phyloP scores from a whole-genome alignment of 352 stramenopile genomes.

The Pythium sp. region DNA sequence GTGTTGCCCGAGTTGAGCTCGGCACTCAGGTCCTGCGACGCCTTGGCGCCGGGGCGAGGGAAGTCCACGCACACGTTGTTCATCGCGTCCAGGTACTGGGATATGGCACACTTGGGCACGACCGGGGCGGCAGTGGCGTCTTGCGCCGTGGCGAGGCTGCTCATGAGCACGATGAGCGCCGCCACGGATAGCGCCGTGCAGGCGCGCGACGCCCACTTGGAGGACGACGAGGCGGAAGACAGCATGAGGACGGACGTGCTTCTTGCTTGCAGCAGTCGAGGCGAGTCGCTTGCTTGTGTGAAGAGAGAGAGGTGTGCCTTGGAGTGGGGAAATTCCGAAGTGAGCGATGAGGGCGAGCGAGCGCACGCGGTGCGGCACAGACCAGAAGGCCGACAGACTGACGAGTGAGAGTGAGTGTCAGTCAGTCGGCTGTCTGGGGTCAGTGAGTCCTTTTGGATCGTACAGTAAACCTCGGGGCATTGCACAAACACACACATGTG shows the following conservation, averaged over 20 bases:
- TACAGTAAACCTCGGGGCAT: not conserved
- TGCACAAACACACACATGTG: slow-evolving; percentile 4
- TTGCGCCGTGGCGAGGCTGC: slow-evolving; percentile 8
- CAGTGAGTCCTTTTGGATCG: not conserved
- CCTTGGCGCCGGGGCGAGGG: slow-evolving; percentile 31
- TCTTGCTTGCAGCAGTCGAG: not conserved
- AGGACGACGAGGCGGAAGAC: slow-evolving; percentile 8
- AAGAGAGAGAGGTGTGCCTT: slow-evolving; percentile 1
- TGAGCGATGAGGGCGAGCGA: slow-evolving; percentile 1
- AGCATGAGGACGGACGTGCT: not conserved
- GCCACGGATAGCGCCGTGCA: slow-evolving; percentile 14
- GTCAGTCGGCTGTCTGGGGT: not conserved
- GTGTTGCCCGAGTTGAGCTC: slow-evolving; percentile 52
- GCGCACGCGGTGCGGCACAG: not conserved
- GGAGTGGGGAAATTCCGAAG: slow-evolving; percentile 17
- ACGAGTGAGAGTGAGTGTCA: no score
- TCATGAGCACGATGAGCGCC: slow-evolving; percentile 17
- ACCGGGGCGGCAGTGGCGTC: not conserved
- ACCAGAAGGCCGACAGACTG: not conserved
- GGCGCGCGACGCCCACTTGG: slow-evolving; percentile 13
- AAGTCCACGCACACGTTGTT: slow-evolving; percentile 42
- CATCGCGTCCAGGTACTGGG: slow-evolving; percentile 37
- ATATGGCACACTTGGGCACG: slow-evolving; percentile 11
- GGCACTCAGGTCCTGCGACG: slow-evolving; percentile 26
- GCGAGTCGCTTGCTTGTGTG: slow-evolving; percentile 2